These are phyloP conservation scores for Globisporangium ultimum DNA, from an alignment of 352 stramenopile species.

Conservation along the genomic window DNA sequence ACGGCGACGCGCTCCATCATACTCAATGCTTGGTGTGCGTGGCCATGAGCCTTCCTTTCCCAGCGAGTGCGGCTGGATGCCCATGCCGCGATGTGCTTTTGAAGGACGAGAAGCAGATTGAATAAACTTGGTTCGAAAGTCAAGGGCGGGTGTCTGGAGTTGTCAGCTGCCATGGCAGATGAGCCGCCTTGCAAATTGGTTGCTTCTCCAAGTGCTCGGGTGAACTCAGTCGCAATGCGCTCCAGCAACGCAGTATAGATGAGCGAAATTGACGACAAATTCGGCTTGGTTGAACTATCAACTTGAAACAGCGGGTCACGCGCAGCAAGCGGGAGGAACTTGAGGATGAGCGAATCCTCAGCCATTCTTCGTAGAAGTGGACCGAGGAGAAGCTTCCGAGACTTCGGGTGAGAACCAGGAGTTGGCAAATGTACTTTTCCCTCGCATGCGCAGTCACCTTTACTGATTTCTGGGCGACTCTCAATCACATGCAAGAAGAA, in stretches of 20 bases:
- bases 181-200: not conserved
- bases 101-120: slow-evolving; percentile 27
- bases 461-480: not conserved
- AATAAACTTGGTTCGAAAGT: slow-evolving; percentile 12
- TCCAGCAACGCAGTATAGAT: slow-evolving; percentile 13
- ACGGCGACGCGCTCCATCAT: slow-evolving; percentile 17
- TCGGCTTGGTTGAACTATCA: too few relatives aligned
- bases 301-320: not conserved
- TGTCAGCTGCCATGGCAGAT: too few relatives aligned
- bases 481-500: slow-evolving; percentile 50
- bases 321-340: slow-evolving; percentile 29
- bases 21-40: not conserved
- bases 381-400: slow-evolving; percentile 39
- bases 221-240: slow-evolving; percentile 8
- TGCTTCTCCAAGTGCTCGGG: slow-evolving; percentile 3
- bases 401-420: slow-evolving; percentile 19
- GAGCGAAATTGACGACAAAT: slow-evolving; percentile 1
- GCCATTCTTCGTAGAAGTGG: slow-evolving; percentile 62
- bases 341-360: slow-evolving; percentile 53
- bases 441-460: not conserved
- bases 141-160: not conserved
- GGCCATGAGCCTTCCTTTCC: slow-evolving; percentile 16
- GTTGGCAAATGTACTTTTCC: not conserved
- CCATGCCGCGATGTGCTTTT: slow-evolving; percentile 75
- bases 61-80: slow-evolving; percentile 26